Conservation (phyloP, 2,329 filamentous ascomycete genomes). For the Cladosporium sp. region DNA sequence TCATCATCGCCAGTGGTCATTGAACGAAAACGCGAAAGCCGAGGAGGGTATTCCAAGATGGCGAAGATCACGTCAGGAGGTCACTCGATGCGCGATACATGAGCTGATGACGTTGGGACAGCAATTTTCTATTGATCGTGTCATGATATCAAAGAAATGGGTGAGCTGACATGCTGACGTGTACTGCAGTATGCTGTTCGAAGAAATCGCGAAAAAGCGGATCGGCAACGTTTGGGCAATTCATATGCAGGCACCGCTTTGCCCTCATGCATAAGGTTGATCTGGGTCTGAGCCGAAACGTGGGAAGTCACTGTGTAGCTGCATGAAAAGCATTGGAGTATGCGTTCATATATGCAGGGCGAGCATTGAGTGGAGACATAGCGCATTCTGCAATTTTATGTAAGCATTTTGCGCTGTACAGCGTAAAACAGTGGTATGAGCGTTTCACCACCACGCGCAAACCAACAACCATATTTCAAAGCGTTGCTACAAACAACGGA, state of each 20-base stretch:
- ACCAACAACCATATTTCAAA: background rate
- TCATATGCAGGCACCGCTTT: background rate
- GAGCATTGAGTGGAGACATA: background rate
- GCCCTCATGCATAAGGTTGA: background rate
- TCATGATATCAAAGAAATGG: no score
- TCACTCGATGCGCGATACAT: background rate
- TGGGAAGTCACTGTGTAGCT: conserved; percentile 2
- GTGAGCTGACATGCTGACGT: background rate
- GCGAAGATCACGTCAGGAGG: background rate
- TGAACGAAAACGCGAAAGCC: background rate
- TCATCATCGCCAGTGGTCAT: background rate
- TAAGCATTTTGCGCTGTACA: no score
- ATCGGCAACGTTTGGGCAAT: background rate
- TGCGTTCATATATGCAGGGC: background rate
- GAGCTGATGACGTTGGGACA: background rate
- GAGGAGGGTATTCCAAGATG: background rate
- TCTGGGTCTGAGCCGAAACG: conserved; percentile 10
- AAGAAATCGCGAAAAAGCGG: background rate
- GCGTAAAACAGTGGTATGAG: background rate
- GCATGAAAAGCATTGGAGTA: background rate
- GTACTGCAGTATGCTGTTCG: background rate
- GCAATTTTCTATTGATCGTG: background rate
- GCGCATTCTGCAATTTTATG: no score
- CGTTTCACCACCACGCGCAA: background rate
- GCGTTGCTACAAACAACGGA: background rate